Evolutionary conservation across 345 rosid species (phyloP), one percentile per base, ranked within the genome.

Genomic region (Mangifera indica): DNA sequence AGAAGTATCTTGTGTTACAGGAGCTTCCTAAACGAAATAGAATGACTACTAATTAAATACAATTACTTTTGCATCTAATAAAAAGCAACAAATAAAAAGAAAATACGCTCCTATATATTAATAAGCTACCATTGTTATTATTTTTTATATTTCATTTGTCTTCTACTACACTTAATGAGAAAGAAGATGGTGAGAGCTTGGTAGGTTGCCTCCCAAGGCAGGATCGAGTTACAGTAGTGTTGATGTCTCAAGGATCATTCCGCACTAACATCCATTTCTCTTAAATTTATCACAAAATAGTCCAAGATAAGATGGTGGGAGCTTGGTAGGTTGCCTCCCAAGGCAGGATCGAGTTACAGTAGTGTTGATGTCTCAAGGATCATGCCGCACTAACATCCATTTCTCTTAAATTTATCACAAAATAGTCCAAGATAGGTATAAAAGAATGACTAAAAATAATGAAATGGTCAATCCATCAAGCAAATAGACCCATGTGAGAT

Each of bases 121-220:
- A 37, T 29, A 29, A 29, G 32, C 32, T 3, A 29, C 2, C 32
- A 29, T 1, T 29, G 32, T 29, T 29, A 29, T 2, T 21, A 1
- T 13, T 45, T 24, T 22, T 26, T 57, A 7, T 10, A 40, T 69
- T 52, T 54, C 2, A 14, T 56, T 20, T 75, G 53, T 75, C 49
- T 13, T 67, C 45, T 51, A 2, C 53, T 44, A 42, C 29, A 57
- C n/a, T 26, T 37, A 61, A 22, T 11, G 72, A 69, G 72, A 46
- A 44, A 24, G 25, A 10, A 58, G 49, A 37, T 42, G 67, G 55
- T 72, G 67, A 74, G 77, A 62, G 42, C 42, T 37, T 7, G 87
- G 85, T 80, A 74, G 82, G 91, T 79, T 89, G 95, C 89, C 87
- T 86, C 93, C 95, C 75, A 74, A 74, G 84, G 85, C 87, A 83